Conservation (phyloP, 1,284 basidiomycete genomes). For the Bondarzewia mesenterica region DNA sequence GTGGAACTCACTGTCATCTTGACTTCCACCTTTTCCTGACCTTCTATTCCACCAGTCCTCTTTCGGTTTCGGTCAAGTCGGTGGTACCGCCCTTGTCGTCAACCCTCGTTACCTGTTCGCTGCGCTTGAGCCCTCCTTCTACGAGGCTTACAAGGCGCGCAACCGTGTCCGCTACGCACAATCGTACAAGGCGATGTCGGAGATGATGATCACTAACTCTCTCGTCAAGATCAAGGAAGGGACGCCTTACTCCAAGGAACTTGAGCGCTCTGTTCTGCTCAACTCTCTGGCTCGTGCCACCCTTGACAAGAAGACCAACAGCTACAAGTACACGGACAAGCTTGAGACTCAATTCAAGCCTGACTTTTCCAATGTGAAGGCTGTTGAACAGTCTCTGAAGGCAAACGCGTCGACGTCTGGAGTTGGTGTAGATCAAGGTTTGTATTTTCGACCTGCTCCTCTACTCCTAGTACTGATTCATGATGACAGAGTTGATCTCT, state of each 20-base stretch:
- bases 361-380: slow-evolving; percentile 63
- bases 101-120: slow-evolving; percentile 92
- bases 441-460: slow-evolving; percentile 13
- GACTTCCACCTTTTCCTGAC: slow-evolving; percentile 13
- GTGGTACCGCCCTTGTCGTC: slow-evolving; percentile 83
- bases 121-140: slow-evolving; percentile 65
- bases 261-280: slow-evolving; percentile 84
- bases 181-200: slow-evolving; percentile 90
- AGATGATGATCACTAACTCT: slow-evolving; percentile 90
- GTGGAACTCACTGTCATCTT: slow-evolving; percentile 14
- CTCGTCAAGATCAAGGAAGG: slow-evolving; percentile 94
- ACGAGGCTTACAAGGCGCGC: slow-evolving; percentile 67
- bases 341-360: slow-evolving; percentile 45
- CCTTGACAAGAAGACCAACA: slow-evolving; percentile 78
- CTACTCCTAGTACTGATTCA: slow-evolving; percentile 13
- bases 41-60: slow-evolving; percentile 60
- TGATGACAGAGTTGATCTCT: slow-evolving; percentile 76
- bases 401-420: slow-evolving; percentile 44
- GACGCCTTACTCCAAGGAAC: slow-evolving; percentile 84
- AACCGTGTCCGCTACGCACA: slow-evolving; percentile 66
- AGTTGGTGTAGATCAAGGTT: slow-evolving; percentile 84
- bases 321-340: slow-evolving; percentile 72
- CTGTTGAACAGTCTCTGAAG: slow-evolving; percentile 47
- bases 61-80: slow-evolving; percentile 99
- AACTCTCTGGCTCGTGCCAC: slow-evolving; percentile 88